phyloP scores from a whole-genome alignment of 139 green algal genomes.

The Auxenochlorella protothecoides region DNA sequence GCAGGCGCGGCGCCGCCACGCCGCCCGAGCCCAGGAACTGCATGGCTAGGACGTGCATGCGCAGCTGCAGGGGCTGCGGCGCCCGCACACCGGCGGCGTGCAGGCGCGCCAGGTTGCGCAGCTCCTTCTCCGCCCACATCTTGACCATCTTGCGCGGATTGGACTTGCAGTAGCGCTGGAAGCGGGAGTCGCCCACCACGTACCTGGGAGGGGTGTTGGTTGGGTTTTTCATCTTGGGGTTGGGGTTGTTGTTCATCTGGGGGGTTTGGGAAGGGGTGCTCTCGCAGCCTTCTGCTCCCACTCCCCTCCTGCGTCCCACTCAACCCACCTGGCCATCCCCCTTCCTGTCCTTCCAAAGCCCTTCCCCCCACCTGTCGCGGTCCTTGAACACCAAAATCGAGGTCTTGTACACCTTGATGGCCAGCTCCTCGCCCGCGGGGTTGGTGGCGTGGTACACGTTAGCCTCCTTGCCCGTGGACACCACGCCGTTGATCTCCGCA shows the following conservation, averaged over 20 bases:
- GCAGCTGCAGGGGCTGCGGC: slow-evolving; percentile 73
- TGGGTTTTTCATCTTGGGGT: too few relatives aligned
- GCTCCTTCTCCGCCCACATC: slow-evolving; percentile 98
- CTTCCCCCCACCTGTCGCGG: slow-evolving; percentile 52
- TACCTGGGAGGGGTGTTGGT: slow-evolving; percentile 53
- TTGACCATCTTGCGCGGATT: slow-evolving; percentile 99
- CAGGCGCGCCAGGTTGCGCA: slow-evolving; percentile 84
- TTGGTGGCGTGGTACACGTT: slow-evolving; percentile 90
- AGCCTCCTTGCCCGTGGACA: slow-evolving; percentile 96
- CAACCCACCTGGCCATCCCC: neutral
- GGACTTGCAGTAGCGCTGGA: slow-evolving; percentile 83
- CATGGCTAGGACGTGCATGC: slow-evolving; percentile 92
- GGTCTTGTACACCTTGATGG: slow-evolving; percentile 99
- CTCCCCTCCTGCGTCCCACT: neutral
- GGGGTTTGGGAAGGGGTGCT: too few relatives aligned
- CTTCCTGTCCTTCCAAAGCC: too few relatives aligned
- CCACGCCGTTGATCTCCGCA: slow-evolving; percentile 81
- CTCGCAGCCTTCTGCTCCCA: neutral
- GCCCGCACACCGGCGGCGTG: slow-evolving; percentile 62
- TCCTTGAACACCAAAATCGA: slow-evolving; percentile 97
- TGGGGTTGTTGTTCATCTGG: too few relatives aligned
- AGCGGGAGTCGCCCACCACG: slow-evolving; percentile 91
- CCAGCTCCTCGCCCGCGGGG: slow-evolving; percentile 49
- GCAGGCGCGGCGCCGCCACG: slow-evolving; percentile 79
- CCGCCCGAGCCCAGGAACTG: slow-evolving; percentile 76